Evolutionary conservation across 2,329 filamentous ascomycete genomes (phyloP), one percentile per base, ranked within the genome.

Genomic region (Knufia petricola): DNA sequence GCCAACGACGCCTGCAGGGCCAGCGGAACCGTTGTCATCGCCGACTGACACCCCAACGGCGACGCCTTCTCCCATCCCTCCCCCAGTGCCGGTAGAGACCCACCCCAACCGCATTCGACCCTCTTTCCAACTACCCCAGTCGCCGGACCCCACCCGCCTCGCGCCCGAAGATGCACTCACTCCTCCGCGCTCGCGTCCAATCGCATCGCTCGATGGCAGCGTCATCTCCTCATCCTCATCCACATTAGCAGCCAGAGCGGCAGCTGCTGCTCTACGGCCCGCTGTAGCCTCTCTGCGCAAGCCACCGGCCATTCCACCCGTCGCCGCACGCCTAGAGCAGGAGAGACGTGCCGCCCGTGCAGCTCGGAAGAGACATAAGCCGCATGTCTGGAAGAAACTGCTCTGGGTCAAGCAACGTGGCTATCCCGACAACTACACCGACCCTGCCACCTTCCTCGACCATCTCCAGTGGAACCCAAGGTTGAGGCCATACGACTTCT

Each of bases 351-450:
- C 30, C 4, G 61, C 72, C 39, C 69, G 76, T 49, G 76, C 76
- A 36, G 74, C 80, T 15, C 84, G 79, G 56, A 71, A 79, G 42
- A 85, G 80, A 59, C 75, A 82, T 55, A 75, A 82, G 56, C 86
- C 82, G 61, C 78, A 80, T 44, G 79, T 79, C 9, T 96, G 90
- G 86, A 94, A 94, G 75, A 96, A 96, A 71, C 69, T 98, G 56
- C 77, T 98, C 48, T 98, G 92, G 92, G 89, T 98, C 62, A 95
- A 94, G 69, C 92, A 96, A 32, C 41, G 51, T 36, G 28, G 58
- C 89, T 87, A 94, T 63, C 89, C 92, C n/a, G 92, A 98, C 66
- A 98, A 98, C 66, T 96, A 96, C 64, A 96, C 92, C 34, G 92
- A 98, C 64, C 88, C 92, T 63, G 86, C 87, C 52, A 96, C 92